These are phyloP conservation scores for Acanthamoeba lenticulata DNA, from an alignment of 208 protist genomes.

Conservation along the genomic window DNA sequence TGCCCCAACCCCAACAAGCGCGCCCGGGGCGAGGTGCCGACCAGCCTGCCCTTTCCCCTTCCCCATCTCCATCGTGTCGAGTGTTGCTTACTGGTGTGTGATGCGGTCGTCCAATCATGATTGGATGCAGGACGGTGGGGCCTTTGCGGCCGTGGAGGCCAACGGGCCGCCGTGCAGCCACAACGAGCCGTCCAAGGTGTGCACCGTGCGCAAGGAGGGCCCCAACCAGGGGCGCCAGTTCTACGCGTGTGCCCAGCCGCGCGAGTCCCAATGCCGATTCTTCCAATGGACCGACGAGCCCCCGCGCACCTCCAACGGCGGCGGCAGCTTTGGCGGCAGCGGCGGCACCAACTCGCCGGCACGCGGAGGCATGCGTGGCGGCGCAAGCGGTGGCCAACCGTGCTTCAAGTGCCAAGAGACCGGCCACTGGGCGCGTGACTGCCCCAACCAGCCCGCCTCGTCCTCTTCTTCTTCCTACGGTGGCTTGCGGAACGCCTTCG, in stretches of 20 bases:
- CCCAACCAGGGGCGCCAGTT: conserved; percentile 27
- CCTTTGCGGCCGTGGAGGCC: not conserved
- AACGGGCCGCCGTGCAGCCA: not conserved
- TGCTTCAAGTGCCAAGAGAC: too few species aligned
- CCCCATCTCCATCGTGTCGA: not conserved
- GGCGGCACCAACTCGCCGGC: not conserved
- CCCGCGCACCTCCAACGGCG: not conserved
- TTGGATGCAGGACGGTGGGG: not conserved
- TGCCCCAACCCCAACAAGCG: conserved; percentile 22
- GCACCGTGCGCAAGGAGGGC: conserved; percentile 51
- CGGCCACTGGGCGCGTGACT: too few species aligned
- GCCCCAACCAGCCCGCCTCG: too few species aligned
- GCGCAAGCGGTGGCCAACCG: too few species aligned
- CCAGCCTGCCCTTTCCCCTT: not conserved
- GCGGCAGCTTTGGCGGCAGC: not conserved
- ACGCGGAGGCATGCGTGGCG: too few species aligned
- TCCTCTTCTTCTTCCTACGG: not conserved
- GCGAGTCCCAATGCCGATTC: not conserved
- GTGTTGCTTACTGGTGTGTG: too few species aligned
- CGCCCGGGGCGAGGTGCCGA: not conserved
- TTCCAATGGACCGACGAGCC: conserved; percentile 23
- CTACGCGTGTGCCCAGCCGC: not conserved
- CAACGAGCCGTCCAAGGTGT: conserved; percentile 18
- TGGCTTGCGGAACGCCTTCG: not conserved
- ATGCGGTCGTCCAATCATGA: too few species aligned